Conservation (phyloP, 2,329 filamentous ascomycete genomes). For the Cladosporium phlei region DNA sequence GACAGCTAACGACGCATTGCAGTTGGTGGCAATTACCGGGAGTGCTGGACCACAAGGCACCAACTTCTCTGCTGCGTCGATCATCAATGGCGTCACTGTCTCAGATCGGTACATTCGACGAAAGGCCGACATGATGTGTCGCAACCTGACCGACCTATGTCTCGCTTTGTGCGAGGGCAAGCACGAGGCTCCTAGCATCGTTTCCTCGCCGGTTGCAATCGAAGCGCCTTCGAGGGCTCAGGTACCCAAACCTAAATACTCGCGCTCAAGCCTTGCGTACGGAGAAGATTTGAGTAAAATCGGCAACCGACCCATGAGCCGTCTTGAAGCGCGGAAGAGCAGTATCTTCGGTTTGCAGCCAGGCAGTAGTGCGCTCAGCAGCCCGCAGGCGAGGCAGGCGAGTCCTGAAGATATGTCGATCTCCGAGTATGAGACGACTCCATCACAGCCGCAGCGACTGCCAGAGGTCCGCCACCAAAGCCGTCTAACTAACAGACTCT, state of each 20-base stretch:
- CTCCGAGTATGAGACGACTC: slow-evolving; percentile 26
- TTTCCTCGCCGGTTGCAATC: slow-evolving; percentile 20
- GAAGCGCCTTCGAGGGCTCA: slow-evolving; percentile 12
- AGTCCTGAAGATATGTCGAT: slow-evolving; percentile 23
- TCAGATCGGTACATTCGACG: slow-evolving; percentile 81
- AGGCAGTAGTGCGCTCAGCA: slow-evolving; percentile 17
- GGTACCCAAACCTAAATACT: background rate
- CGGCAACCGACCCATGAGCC: slow-evolving; percentile 31
- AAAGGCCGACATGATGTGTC: slow-evolving; percentile 89
- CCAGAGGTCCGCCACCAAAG: slow-evolving; percentile 3
- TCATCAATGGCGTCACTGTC: slow-evolving; percentile 55
- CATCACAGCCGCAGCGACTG: slow-evolving; percentile 23
- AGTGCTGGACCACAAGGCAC: slow-evolving; percentile 59
- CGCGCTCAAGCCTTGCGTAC: slow-evolving; percentile 10
- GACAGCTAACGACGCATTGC: slow-evolving; percentile 74
- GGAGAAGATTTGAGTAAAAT: slow-evolving; percentile 5
- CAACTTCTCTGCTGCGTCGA: slow-evolving; percentile 61
- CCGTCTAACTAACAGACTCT: slow-evolving; percentile 35
- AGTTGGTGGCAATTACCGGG: slow-evolving; percentile 73
- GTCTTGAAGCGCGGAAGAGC: slow-evolving; percentile 43
- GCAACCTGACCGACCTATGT: slow-evolving; percentile 86
- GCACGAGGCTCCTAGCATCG: slow-evolving; percentile 21
- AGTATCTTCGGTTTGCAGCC: slow-evolving; percentile 29
- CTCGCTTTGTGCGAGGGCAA: slow-evolving; percentile 60
- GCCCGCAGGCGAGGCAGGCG: slow-evolving; percentile 34